Evolutionary conservation across 2,329 filamentous ascomycete species (phyloP), one percentile per base, ranked within the genome.

Genomic region (Emmonsia crescens): DNA sequence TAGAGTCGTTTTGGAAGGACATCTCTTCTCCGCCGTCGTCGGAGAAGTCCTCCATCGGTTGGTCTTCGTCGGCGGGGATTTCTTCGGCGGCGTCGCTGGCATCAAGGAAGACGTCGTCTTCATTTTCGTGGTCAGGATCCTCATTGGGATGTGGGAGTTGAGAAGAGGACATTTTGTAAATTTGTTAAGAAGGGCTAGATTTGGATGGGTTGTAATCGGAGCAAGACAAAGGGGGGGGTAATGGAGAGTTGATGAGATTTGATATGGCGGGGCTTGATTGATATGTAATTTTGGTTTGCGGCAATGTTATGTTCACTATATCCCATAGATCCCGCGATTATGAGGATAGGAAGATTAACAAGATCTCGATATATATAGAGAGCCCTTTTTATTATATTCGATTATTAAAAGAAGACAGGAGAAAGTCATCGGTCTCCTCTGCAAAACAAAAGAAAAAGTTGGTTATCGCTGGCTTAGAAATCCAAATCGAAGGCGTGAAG

Each of bases 1-100:
- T 81, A 66, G 91, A 95, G 80, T 99, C 93, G 80, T 97, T 99
- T 65, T 94, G 85, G 6, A 97, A 81, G 49, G 84, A 78, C 49
- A 96, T 85, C 73, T 94, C 90, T 77, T 59, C 83, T 38, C 52
- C 81, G 54, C 83, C 83, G 52, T 81, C 82, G 36, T 89, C 87
- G 60, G 86, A 85, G 63, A 83, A 84, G 3, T 85, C 89, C 70
- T 93, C 90, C 90, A 96, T 96, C 51, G 84, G 84, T 60, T 89
- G 82, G 72, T 96, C 82, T 64, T 82, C 89, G 58, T 83, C 86
- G 63, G 85, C 86, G 40, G 83, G 78, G 60, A 91, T 82, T 74
- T 94, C 86, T 76, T 96, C 91, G 33, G 84, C 87, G 2, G 85
- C 87, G 66, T 96, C 92, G 44, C 89, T 86, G 60, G 84, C 84